These are phyloP conservation scores for Musa acuminata DNA, from an alignment of 176 grass and related monocot genomes.

Conservation along the genomic window DNA sequence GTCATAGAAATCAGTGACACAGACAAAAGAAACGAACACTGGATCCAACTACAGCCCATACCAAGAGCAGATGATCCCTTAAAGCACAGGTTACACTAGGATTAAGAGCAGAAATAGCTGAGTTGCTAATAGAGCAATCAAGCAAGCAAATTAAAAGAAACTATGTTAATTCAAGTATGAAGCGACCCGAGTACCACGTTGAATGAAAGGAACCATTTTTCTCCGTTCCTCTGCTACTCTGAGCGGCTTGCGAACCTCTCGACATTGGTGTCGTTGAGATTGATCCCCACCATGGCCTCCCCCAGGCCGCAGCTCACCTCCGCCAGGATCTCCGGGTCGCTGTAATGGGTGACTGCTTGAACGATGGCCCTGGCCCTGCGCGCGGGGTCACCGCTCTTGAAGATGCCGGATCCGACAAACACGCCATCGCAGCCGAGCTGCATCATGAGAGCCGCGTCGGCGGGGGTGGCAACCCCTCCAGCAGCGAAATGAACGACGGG, in stretches of 20 bases:
- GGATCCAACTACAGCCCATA: neutral
- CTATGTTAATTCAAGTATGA: neutral
- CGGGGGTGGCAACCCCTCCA: neutral
- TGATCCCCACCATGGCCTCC: slow-evolving; percentile 9
- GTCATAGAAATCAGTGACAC: no score
- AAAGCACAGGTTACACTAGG: neutral
- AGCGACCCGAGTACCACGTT: neutral
- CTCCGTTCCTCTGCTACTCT: neutral
- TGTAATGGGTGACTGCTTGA: slow-evolving; percentile 4
- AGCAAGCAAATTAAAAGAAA: neutral
- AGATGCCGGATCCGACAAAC: slow-evolving; percentile 8
- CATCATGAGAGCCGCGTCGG: slow-evolving; percentile 11
- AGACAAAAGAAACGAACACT: neutral
- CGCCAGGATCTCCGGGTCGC: neutral
- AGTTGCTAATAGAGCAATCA: neutral
- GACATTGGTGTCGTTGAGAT: slow-evolving; percentile 6
- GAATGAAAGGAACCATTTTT: neutral
- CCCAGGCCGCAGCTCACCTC: slow-evolving; percentile 7
- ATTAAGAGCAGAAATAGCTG: neutral
- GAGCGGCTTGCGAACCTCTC: neutral
- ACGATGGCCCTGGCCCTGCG: slow-evolving; percentile 4
- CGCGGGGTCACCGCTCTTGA: neutral
- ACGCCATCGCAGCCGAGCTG: slow-evolving; percentile 4
- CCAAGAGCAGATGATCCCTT: neutral
- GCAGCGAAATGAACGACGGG: slow-evolving; percentile 5